These are phyloP conservation scores for Toxicodendron radicans DNA, from an alignment of 345 rosid species.

Conservation along the genomic window DNA sequence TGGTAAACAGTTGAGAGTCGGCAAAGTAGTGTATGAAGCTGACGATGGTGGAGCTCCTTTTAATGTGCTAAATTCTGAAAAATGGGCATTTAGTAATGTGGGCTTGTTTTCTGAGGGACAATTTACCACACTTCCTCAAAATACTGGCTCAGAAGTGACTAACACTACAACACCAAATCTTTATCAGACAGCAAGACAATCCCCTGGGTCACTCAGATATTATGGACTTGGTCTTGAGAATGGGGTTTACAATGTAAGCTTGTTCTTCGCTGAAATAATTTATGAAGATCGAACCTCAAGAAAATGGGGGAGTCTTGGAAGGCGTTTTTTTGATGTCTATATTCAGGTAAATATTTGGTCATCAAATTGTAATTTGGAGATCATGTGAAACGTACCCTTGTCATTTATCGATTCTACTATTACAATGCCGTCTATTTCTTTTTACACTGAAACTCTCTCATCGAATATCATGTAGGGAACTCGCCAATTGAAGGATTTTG, in stretches of 20 bases:
- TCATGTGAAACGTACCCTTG: neutral
- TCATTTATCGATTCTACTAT: neutral
- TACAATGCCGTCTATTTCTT: neutral
- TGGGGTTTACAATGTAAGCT: conserved; percentile 36
- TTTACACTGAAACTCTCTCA: neutral
- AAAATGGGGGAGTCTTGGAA: conserved; percentile 49
- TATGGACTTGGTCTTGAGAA: conserved; percentile 40
- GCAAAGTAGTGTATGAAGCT: conserved; percentile 41
- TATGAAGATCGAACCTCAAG: conserved; percentile 28
- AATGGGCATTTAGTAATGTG: conserved; percentile 62
- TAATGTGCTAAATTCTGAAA: conserved; percentile 33
- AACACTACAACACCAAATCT: conserved; percentile 45
- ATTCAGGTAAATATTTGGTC: conserved; percentile 34
- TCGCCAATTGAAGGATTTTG: conserved; percentile 23
- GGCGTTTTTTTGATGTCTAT: conserved; percentile 48
- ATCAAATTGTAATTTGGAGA: too few relatives aligned
- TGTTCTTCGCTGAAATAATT: conserved; percentile 52
- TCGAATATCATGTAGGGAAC: conserved; percentile 29
- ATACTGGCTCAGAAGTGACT: conserved; percentile 25
- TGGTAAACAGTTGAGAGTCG: conserved; percentile 17
- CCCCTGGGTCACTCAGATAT: conserved; percentile 43
- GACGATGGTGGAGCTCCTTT: conserved; percentile 48
- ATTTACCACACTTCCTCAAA: conserved; percentile 26
- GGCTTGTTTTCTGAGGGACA: conserved; percentile 45
- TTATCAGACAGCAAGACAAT: conserved; percentile 37